phyloP scores from a whole-genome alignment of 2,329 filamentous ascomycete genomes.

The Fusarium protoensiforme region DNA sequence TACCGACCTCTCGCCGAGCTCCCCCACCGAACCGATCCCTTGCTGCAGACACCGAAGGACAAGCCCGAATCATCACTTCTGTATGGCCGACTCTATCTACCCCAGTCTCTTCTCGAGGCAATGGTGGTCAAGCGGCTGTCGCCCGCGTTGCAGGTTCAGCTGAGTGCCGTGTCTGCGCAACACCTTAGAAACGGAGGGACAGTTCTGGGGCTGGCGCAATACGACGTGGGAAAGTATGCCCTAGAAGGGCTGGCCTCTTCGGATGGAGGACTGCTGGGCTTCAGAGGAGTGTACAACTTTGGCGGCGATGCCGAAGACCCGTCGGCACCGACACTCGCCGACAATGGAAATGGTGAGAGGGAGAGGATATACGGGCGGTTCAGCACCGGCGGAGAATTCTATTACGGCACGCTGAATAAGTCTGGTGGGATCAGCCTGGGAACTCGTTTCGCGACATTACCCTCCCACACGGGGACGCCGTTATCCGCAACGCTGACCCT shows the following conservation, averaged over 20 bases:
- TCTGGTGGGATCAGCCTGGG: slow-evolving; percentile 92
- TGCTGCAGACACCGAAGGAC: slow-evolving; percentile 37
- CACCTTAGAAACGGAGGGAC: slow-evolving; percentile 80
- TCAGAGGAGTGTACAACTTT: slow-evolving; percentile 94
- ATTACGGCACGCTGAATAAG: slow-evolving; percentile 96
- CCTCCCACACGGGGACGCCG: slow-evolving; percentile 83
- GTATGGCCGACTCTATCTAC: slow-evolving; percentile 84
- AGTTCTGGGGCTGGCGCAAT: slow-evolving; percentile 77
- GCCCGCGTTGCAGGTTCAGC: slow-evolving; percentile 80
- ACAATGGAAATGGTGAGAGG: slow-evolving; percentile 51
- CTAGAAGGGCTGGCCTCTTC: slow-evolving; percentile 92
- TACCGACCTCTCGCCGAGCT: slow-evolving; percentile 83
- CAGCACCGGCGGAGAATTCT: slow-evolving; percentile 90
- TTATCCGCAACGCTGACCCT: slow-evolving; percentile 93
- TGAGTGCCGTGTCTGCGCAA: slow-evolving; percentile 81
- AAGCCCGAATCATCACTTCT: slow-evolving; percentile 67
- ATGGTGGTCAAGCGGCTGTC: slow-evolving; percentile 83
- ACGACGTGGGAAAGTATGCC: slow-evolving; percentile 88
- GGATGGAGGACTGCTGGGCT: slow-evolving; percentile 87
- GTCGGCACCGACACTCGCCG: slow-evolving; percentile 22
- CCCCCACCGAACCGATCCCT: slow-evolving; percentile 41
- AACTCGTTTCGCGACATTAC: slow-evolving; percentile 88
- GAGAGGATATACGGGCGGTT: slow-evolving; percentile 83
- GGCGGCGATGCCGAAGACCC: slow-evolving; percentile 71
- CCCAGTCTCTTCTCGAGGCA: slow-evolving; percentile 86